Evolutionary conservation across 495 filamentous ascomycete species (phyloP), one percentile per base, ranked within the genome.

Genomic region (Chaetomium fimeti): DNA sequence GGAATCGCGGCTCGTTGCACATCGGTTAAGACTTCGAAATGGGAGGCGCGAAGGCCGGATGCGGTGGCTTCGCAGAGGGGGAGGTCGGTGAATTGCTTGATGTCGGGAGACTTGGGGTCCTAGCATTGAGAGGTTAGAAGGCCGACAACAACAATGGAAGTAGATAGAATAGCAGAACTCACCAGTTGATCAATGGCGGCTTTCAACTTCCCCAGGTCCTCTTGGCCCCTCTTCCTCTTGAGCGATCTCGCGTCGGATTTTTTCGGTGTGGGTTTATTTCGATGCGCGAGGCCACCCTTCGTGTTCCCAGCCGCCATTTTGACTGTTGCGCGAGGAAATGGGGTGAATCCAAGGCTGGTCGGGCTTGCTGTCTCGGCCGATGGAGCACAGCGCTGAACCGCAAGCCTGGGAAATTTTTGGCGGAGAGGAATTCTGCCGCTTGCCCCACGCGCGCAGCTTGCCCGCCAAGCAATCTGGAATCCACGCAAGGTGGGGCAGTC

Each of bases 11-110:
- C 88, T 42, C 86, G 85, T 76, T 99, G 94, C 68, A 99, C 92
- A 64, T 96, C 92, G 45, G 95, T 99, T 57, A 97, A 80, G 18
- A 84, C 86, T 72, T 92, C 90, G 82, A 91, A 99, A 72, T 97
- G 91, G 8, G 89, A 91, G n/a, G 89, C 82, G 62, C 91, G 82
- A 38, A 99, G 84, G 27, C 95, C 94, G 12, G 80, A 81, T 11
- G 86, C 78, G 2, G 94, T 98, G n/a, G 90, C 84, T 62, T 87
- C 83, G 47, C 93, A 97, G 60, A 99, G 83, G 32, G 94, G 95
- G 2, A 99, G 81, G 66, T 93, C 87, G 66, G 87, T 82, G 74
- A 97, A 97, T 66, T 76, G 85, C 69, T 76, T 77, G 38, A 78
- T 72, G 36, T 81, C 76, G 57, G 76, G 68, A 2, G 76, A 69